Conservation (phyloP, 176 grass and related monocot genomes). For the Hsuehochloa calcarea region DNA sequence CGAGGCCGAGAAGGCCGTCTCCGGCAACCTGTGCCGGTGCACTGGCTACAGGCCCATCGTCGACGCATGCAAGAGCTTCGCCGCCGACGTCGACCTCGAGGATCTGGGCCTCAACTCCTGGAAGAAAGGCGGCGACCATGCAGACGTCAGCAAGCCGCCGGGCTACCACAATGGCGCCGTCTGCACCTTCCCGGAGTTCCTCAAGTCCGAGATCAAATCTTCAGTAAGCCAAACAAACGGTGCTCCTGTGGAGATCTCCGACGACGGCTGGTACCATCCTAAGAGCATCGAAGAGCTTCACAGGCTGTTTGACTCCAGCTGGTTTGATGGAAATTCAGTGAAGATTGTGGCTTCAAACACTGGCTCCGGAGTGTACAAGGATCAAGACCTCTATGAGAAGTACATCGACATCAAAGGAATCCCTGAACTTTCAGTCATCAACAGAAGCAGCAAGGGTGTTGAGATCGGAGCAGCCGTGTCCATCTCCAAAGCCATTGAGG, state of each 20-base stretch:
- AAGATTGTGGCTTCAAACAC: conserved; percentile 85
- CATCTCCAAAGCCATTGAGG: conserved; percentile 67
- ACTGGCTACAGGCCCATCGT: conserved; percentile 75
- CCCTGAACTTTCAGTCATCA: conserved; percentile 52
- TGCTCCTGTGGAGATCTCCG: not conserved
- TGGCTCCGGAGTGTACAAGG: conserved; percentile 75
- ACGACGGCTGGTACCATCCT: conserved; percentile 53
- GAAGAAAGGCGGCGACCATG: conserved; percentile 47
- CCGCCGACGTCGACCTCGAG: conserved; percentile 70
- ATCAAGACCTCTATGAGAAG: conserved; percentile 48
- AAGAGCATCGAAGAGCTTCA: conserved; percentile 54
- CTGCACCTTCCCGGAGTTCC: conserved; percentile 73
- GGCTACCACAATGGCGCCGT: conserved; percentile 26
- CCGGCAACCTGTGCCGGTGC: conserved; percentile 82
- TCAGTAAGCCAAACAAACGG: not conserved
- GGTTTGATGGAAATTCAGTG: conserved; percentile 31
- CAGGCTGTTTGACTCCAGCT: conserved; percentile 40
- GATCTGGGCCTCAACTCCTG: conserved; percentile 80
- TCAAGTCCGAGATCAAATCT: conserved; percentile 76
- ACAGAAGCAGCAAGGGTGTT: conserved; percentile 48
- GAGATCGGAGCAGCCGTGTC: conserved; percentile 68
- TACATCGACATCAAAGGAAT: conserved; percentile 71
- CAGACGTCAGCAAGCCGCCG: conserved; percentile 40
- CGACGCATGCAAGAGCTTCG: conserved; percentile 85
- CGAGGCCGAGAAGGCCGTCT: conserved; percentile 69